These are phyloP conservation scores for Dipodascus geniculatus DNA, from an alignment of 805 yeast genomes.

Conservation along the genomic window DNA sequence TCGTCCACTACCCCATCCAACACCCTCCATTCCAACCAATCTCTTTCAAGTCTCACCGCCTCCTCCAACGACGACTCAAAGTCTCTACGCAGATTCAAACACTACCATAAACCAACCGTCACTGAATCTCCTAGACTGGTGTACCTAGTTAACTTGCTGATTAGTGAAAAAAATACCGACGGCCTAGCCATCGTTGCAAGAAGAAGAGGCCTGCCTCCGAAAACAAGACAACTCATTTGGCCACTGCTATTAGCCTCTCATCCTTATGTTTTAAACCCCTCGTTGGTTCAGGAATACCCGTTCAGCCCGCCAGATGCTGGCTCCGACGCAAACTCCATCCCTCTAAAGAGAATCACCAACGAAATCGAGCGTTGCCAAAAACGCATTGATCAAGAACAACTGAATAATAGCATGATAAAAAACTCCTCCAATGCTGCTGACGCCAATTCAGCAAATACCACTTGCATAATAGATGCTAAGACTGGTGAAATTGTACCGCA, in stretches of 20 bases:
- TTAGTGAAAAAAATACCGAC: conserved; percentile 51
- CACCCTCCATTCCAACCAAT: not conserved
- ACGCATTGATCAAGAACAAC: conserved; percentile 6
- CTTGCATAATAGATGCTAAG: conserved; percentile 2
- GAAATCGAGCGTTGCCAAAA: conserved; percentile 22
- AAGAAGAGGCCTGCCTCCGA: conserved; percentile 77
- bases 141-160: conserved; percentile 41
- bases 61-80: conserved; percentile 3
- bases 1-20: conserved; percentile 4
- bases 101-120: conserved; percentile 32
- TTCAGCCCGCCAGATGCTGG: conserved; percentile 9
- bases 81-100: conserved; percentile 18
- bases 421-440: not conserved
- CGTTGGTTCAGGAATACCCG: conserved; percentile 45
- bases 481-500: conserved; percentile 1
- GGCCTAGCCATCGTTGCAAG: conserved; percentile 73
- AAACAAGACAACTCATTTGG: conserved; percentile 70
- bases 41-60: conserved; percentile 1
- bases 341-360: conserved; percentile 22
- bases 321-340: conserved; percentile 13
- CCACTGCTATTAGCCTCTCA: conserved; percentile 71
- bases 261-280: conserved; percentile 74
- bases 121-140: conserved; percentile 38
- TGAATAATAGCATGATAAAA: not conserved
- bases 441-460: not conserved